Evolutionary conservation across 2,329 filamentous ascomycete species (phyloP).

Genomic region (Capronia coronata): DNA sequence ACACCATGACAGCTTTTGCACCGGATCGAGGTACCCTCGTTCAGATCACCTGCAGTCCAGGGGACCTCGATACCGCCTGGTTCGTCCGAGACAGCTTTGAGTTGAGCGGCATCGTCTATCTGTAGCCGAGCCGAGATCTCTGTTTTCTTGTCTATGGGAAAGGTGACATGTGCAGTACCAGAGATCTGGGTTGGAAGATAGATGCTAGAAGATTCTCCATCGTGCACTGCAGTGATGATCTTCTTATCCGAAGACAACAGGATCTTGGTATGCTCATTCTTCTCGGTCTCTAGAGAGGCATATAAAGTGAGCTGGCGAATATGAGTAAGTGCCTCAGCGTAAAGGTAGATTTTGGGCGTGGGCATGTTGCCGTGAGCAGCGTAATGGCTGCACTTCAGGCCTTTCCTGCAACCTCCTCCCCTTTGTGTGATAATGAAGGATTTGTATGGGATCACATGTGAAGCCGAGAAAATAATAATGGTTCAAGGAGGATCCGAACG

Average conservation of each 20-base stretch:
- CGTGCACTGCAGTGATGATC: conserved; percentile 42
- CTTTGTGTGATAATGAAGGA: not conserved
- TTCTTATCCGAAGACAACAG: conserved; percentile 41
- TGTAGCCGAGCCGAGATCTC: conserved; percentile 51
- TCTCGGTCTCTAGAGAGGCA: conserved; percentile 44
- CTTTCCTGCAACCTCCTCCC: not conserved
- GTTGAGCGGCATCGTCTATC: conserved; percentile 38
- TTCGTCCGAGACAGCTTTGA: conserved; percentile 15
- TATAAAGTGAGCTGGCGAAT: conserved; percentile 56
- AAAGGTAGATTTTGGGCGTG: conserved; percentile 37
- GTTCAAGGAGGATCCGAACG: too few species aligned
- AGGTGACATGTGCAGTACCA: conserved; percentile 43
- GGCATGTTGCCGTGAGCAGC: conserved; percentile 7
- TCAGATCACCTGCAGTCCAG: conserved; percentile 32
- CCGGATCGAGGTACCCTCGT: conserved; percentile 37
- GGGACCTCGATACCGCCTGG: conserved; percentile 21
- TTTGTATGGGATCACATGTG: too few species aligned
- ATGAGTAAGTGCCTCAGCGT: conserved; percentile 55
- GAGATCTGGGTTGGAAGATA: conserved; percentile 43
- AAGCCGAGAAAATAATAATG: too few species aligned
- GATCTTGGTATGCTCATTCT: conserved; percentile 40
- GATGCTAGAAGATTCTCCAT: conserved; percentile 40
- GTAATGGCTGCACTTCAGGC: not conserved
- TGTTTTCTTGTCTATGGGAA: conserved; percentile 40
- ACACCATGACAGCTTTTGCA: conserved; percentile 36